Base-by-base conservation (phyloP, 1,139 yeast species). In the Tardiomyces digboiensis region DNA sequence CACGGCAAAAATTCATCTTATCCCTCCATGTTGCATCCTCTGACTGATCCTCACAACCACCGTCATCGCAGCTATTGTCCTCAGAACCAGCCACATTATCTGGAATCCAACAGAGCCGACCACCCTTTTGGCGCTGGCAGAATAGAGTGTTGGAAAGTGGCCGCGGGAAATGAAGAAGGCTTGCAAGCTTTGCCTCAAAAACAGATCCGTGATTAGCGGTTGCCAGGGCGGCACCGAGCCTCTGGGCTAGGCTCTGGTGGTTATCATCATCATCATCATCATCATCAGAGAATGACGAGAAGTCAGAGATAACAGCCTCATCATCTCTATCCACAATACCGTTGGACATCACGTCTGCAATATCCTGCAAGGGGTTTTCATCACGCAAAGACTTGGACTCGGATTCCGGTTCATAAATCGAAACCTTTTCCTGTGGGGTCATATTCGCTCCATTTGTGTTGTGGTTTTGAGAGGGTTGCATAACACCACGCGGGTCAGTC, bases 71-170 rank as follows among this genome's bases (percentile, higher is more conserved):
- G 14, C 33, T 13, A n/a, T 26, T 16, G 10, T 26, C 33, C 12
- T n/a, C 12, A 16, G 12, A 5, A 16, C 14, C 33, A 5, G 5
- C 33, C 8, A 5, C 5, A 26, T 13, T 13, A 16, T 26, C 33
- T n/a, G 33, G 33, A 16, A 26, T 26, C 33, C 33, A 26, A 8
- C 33, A 26, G 14, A 26, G 33, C 16, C 33, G 12, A 16, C 33
- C 33, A 26, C 33, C 33, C 33, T 26, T 26, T 5, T 26, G 33
- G 33, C 33, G 33, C 33, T 26, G 33, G 33, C 33, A 26, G 14
- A 26, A 26, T 16, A 26, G 10, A n/a, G 12, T 26, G 33, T 8
- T 8, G 10, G 33, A 5, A 5, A 8, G 16, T 3, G 33, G 33
- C 5, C 12, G 33, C 33, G 33, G 33, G 33, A 26, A 26, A 16